A percentile compares a stretch with the other conserved stretches of the same genome.
Conservation (phyloP, 1,284 basidiomycete genomes). For the Crepidotus sp. region DNA sequence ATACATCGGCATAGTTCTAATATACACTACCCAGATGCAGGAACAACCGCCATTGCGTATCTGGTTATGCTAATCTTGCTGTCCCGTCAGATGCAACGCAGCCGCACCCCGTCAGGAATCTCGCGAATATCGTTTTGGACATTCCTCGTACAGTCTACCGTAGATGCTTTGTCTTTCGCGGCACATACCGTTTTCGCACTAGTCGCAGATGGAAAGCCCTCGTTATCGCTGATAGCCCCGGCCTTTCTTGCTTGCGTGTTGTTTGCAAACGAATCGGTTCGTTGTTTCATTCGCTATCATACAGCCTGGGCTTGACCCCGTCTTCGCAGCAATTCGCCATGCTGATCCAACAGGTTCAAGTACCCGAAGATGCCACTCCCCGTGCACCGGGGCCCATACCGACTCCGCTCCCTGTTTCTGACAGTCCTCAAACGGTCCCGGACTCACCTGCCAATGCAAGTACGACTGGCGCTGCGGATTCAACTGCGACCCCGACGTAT, state of each 20-base stretch:
- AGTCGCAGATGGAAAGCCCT: conserved; percentile 69
- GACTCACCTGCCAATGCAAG: not conserved
- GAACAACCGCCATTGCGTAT: conserved; percentile 58
- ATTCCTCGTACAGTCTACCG: conserved; percentile 66
- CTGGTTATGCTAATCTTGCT: conserved; percentile 59
- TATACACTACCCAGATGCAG: conserved; percentile 51
- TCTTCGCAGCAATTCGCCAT: conserved; percentile 68
- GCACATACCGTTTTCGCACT: conserved; percentile 82
- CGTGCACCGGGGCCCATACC: conserved; percentile 18
- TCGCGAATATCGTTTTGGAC: conserved; percentile 75
- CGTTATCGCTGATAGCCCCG: conserved; percentile 70
- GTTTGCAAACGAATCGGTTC: conserved; percentile 66
- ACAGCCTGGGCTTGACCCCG: not conserved
- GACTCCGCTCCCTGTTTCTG: conserved; percentile 15
- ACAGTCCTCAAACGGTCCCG: conserved; percentile 14
- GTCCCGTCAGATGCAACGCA: conserved; percentile 63
- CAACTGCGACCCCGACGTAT: conserved; percentile 20
- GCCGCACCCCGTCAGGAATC: conserved; percentile 71
- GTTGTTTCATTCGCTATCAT: conserved; percentile 22
- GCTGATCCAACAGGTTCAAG: conserved; percentile 73
- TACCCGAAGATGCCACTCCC: conserved; percentile 52
- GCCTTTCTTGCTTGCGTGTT: conserved; percentile 70
- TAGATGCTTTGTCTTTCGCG: conserved; percentile 77
- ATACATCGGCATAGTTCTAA: conserved; percentile 5
- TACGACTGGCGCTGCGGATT: not conserved